Percentiles rank a stretch among this genome's conserved stretches.
Evolutionary conservation across 306 rosid species (phyloP).

Genomic region (Cicer chorassanicum): DNA sequence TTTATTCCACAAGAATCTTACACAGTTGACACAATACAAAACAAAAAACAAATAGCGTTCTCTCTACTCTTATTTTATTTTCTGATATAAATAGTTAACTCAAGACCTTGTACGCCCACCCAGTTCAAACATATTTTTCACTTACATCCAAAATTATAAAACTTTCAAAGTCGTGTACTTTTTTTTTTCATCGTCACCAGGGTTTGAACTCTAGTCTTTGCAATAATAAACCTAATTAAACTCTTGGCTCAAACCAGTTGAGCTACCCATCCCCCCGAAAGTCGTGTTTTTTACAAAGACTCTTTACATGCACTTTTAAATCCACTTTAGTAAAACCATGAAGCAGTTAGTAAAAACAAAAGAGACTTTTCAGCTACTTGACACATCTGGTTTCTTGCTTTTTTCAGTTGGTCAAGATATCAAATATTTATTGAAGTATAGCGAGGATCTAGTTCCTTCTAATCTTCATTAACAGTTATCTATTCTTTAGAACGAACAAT

Average conservation of each 20-base stretch:
- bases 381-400: neutral
- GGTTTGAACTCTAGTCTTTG: too few relatives aligned
- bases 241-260: too few relatives aligned
- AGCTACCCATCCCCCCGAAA: neutral
- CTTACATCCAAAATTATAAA: constrained; percentile 14
- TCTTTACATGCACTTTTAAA: neutral
- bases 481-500: neutral
- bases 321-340: constrained; percentile 32
- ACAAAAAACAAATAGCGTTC: neutral
- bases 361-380: constrained; percentile 12
- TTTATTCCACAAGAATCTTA: neutral
- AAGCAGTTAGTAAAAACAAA: constrained; percentile 1
- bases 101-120: constrained; percentile 27
- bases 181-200: neutral
- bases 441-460: constrained; percentile 4
- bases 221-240: too few relatives aligned
- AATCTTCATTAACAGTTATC: neutral
- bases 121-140: neutral
- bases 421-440: constrained; percentile 17
- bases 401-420: constrained; percentile 25
- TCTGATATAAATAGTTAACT: constrained; percentile 18
- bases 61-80: constrained; percentile 6
- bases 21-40: neutral
- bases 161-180: neutral
- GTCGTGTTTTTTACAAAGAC: neutral